Percentiles rank a stretch among this genome's conserved stretches.
Evolutionary conservation across 2,329 filamentous ascomycete species (phyloP).

Genomic region (Calonectria pseudoturangicola): DNA sequence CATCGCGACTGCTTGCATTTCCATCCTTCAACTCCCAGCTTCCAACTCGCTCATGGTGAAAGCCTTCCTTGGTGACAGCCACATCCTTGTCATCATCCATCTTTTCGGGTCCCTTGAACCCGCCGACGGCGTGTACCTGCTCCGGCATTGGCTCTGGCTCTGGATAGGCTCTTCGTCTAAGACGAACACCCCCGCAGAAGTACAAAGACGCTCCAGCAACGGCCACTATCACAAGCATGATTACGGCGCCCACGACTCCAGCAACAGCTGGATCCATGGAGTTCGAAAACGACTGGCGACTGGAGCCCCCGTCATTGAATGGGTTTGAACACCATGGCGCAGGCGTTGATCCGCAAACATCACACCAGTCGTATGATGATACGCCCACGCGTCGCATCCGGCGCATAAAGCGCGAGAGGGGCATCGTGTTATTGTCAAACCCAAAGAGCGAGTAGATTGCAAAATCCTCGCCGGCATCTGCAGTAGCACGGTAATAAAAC

Average conservation of each 20-base stretch:
- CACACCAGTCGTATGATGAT: slow-evolving; percentile 65
- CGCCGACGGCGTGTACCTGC: slow-evolving; percentile 54
- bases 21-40: slow-evolving; percentile 68
- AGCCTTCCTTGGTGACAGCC: slow-evolving; percentile 61
- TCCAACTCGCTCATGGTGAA: slow-evolving; percentile 66
- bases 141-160: slow-evolving; percentile 9
- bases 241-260: slow-evolving; percentile 67
- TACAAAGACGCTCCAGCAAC: slow-evolving; percentile 58
- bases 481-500: slow-evolving; percentile 74
- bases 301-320: not conserved
- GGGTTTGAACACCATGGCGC: slow-evolving; percentile 62
- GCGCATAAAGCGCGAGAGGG: slow-evolving; percentile 62
- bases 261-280: slow-evolving; percentile 62
- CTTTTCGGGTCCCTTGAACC: slow-evolving; percentile 68
- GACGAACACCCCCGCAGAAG: slow-evolving; percentile 58
- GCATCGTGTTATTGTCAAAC: slow-evolving; percentile 58
- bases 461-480: slow-evolving; percentile 60
- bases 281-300: not conserved
- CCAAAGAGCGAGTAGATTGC: slow-evolving; percentile 64
- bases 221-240: slow-evolving; percentile 61
- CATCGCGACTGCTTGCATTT: not conserved
- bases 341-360: slow-evolving; percentile 59
- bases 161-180: slow-evolving; percentile 48
- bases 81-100: slow-evolving; percentile 67
- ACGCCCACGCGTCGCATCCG: slow-evolving; percentile 62